Percentiles rank a stretch among this genome's conserved stretches.
phyloP scores from a whole-genome alignment of 176 grass and related monocot species.

The Oryza longistaminata region DNA sequence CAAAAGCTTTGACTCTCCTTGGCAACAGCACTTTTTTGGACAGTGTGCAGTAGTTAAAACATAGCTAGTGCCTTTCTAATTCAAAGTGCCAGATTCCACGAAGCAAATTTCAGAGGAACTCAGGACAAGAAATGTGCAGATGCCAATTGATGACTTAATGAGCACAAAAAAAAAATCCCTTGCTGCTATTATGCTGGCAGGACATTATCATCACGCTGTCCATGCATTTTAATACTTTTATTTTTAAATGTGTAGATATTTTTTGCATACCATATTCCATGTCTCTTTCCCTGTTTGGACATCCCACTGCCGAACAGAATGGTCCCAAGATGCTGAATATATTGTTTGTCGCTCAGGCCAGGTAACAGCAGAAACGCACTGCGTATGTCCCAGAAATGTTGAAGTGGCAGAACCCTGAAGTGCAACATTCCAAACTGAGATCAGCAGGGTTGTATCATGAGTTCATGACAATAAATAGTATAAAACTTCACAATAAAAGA shows the following conservation, averaged over 20 bases:
- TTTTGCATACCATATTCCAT: conserved; percentile 71
- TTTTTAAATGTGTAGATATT: conserved; percentile 11
- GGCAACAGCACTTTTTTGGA: neutral
- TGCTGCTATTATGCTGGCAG: neutral
- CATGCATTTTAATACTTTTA: neutral
- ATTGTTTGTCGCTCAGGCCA: conserved; percentile 74
- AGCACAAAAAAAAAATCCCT: neutral
- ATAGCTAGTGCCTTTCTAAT: neutral
- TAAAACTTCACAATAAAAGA: neutral
- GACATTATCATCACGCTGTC: neutral
- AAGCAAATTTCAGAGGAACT: conserved; percentile 1
- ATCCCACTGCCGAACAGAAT: conserved; percentile 96
- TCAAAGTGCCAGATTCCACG: neutral
- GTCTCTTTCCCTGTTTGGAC: conserved; percentile 67
- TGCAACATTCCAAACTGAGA: conserved; percentile 11
- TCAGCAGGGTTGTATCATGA: neutral
- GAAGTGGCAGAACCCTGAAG: conserved; percentile 64
- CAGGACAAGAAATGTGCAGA: neutral
- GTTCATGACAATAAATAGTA: neutral
- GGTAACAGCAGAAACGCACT: conserved; percentile 76
- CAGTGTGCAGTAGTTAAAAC: neutral
- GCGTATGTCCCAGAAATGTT: conserved; percentile 82
- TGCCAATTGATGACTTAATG: neutral
- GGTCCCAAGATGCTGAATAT: conserved; percentile 98
- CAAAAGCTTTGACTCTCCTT: neutral